Evolutionary conservation across 345 rosid genomes (phyloP).

Genomic region (Turritis glabra): DNA sequence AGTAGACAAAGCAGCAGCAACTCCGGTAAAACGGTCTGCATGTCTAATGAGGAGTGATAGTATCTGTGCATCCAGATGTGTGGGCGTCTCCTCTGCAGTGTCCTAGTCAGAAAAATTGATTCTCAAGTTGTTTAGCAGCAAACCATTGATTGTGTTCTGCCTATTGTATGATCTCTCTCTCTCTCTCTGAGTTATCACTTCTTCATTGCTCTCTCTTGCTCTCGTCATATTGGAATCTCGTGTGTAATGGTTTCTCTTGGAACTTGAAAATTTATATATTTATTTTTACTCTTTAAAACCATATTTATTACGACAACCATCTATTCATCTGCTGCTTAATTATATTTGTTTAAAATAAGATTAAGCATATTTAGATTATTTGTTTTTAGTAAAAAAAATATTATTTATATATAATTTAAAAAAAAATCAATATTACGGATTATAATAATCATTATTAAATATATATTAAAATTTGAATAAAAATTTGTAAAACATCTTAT

Average conservation of each 20-base stretch:
- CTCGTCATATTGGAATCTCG: constrained; percentile 15
- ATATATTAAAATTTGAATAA: too few species aligned
- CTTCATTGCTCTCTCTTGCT: not conserved
- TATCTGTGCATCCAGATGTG: constrained; percentile 68
- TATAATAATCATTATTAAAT: too few species aligned
- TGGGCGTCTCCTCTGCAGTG: constrained; percentile 44
- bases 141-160: constrained; percentile 43
- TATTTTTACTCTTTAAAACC: constrained; percentile 11
- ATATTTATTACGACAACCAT: not conserved
- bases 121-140: constrained; percentile 43
- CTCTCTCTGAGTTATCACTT: constrained; percentile 20
- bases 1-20: constrained; percentile 39
- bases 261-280: constrained; percentile 36
- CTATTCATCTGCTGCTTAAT: not conserved
- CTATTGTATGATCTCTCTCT: constrained; percentile 34
- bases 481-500: too few species aligned
- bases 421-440: too few species aligned
- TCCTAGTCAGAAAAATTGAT: constrained; percentile 28
- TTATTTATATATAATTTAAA: too few species aligned
- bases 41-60: constrained; percentile 70
- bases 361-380: too few species aligned
- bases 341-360: too few species aligned
- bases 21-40: constrained; percentile 45
- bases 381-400: too few species aligned
- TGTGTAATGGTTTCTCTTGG: constrained; percentile 45